Percentiles rank a stretch among this genome's conserved stretches.
These are phyloP conservation scores for Brassica incana DNA, from an alignment of 345 rosid species.

Conservation along the genomic window DNA sequence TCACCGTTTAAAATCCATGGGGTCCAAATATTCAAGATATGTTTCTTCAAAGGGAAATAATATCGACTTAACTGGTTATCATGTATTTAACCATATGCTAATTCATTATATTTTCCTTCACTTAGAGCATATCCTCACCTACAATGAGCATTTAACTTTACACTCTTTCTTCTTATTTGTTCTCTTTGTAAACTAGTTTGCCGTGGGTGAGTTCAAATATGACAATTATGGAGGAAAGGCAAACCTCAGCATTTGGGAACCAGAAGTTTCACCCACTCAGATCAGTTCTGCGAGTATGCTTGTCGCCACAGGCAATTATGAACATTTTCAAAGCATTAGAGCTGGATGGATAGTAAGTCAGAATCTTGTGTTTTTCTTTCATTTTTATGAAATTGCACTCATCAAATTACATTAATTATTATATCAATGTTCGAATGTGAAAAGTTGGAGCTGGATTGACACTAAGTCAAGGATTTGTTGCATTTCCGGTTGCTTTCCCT, in stretches of 20 bases:
- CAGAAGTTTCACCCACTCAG: constrained; percentile 11
- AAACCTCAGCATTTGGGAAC: constrained; percentile 24
- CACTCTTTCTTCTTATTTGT: not conserved
- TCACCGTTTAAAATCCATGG: constrained; percentile 2
- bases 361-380: not conserved
- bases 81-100: constrained; percentile 10
- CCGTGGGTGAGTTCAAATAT: not conserved
- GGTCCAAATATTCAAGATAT: not conserved
- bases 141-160: not conserved
- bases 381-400: not conserved
- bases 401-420: not conserved
- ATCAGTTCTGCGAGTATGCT: constrained; percentile 13
- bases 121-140: not conserved
- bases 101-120: not conserved
- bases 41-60: not conserved
- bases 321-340: constrained; percentile 13
- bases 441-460: not conserved
- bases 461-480: too few relatives aligned
- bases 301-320: not conserved
- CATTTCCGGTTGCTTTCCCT: too few relatives aligned
- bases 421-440: not conserved
- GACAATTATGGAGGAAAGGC: constrained; percentile 11
- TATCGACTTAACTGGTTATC: constrained; percentile 22
- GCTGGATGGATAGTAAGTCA: constrained; percentile 37
- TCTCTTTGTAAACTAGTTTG: constrained; percentile 1